Base-by-base conservation (phyloP, 768 basidiomycete species). In the Phanerochaete carnosa region DNA sequence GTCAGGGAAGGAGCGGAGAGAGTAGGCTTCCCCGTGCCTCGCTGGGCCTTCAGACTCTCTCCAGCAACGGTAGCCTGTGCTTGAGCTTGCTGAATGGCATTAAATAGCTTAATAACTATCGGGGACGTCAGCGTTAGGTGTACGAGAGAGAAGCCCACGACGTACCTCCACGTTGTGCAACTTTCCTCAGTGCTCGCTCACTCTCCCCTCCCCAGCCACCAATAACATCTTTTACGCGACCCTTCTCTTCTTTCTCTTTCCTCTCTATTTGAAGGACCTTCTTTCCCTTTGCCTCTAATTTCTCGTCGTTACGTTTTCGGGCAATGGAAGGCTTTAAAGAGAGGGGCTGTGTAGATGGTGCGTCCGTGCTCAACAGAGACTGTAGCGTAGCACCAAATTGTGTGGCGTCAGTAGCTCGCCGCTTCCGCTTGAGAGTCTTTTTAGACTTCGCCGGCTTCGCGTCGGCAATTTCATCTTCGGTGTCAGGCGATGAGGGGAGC, bases 141-240 rank as follows among this genome's bases (percentile, higher is more conserved):
- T n/a, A 15, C 11, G 49, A 33, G 46, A 9, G 43, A 25, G 52
- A 2, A 52, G 23, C 9, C 11, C 19, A 19, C 39, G n/a, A 66
- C 83, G 54, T 71, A 90, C 90, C 90, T 74, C 90, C 90, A 71
- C 90, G 79, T 75, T 88, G 97, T 64, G 88, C 96, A 73, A 83
- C 92, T 79, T 89, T 98, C 72, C 82, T 84, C 68, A 86, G 77
- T 61, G 81, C 88, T 73, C 83, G 83, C 77, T 88, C 93, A 73
- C 83, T 84, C 73, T 91, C 90, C 13, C 83, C 89, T 30, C 90
- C 95, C 95, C 94, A 97, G 45, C 93, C 94, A 59, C 87, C 92
- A 70, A 90, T 92, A 16, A 86, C 84, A 70, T 89, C 87, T 43
- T 76, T 81, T 64, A 89, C 80, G 59, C 84, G 76, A 13, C 84